Conservation (phyloP, 108 stramenopile species). For the Conticribra guillardii region DNA sequence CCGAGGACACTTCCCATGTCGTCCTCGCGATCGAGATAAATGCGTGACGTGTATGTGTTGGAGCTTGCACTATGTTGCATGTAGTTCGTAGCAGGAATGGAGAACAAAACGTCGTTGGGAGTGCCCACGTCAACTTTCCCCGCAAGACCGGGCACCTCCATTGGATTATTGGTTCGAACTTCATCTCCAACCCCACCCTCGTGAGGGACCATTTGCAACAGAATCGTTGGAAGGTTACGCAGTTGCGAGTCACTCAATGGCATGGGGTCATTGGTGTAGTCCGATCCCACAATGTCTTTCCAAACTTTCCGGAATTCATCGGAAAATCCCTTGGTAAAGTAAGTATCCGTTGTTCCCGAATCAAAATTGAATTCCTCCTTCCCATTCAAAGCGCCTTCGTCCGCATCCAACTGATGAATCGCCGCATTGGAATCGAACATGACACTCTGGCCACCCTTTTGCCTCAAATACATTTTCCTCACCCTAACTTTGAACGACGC, state of each 20-base stretch:
- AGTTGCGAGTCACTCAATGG: constrained; percentile 49
- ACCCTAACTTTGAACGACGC: constrained; percentile 92
- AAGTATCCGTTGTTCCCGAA: constrained; percentile 94
- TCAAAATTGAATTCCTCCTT: constrained; percentile 95
- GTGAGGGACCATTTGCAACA: constrained; percentile 66
- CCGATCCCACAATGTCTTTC: constrained; percentile 68
- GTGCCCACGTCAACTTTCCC: constrained; percentile 67
- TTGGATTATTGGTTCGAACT: constrained; percentile 32
- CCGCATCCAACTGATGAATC: constrained; percentile 49
- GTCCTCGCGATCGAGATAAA: constrained; percentile 66
- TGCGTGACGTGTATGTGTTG: constrained; percentile 64
- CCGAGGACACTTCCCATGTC: constrained; percentile 89
- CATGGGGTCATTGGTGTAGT: constrained; percentile 71
- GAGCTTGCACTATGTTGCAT: constrained; percentile 71
- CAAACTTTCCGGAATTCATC: constrained; percentile 74
- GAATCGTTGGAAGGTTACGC: constrained; percentile 68
- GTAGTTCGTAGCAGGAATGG: constrained; percentile 81
- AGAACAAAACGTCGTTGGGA: constrained; percentile 70
- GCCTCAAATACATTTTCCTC: constrained; percentile 71
- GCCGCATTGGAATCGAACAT: constrained; percentile 30
- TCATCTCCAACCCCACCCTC: constrained; percentile 51
- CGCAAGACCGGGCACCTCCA: constrained; percentile 63
- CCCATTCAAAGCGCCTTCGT: constrained; percentile 57
- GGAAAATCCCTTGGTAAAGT: constrained; percentile 64
- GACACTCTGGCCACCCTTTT: constrained; percentile 55